A percentile compares a stretch with the other conserved stretches of the same genome.
Evolutionary conservation across 192 early-diverging fungal genomes (phyloP).

Genomic region (Gonapodya sp.): DNA sequence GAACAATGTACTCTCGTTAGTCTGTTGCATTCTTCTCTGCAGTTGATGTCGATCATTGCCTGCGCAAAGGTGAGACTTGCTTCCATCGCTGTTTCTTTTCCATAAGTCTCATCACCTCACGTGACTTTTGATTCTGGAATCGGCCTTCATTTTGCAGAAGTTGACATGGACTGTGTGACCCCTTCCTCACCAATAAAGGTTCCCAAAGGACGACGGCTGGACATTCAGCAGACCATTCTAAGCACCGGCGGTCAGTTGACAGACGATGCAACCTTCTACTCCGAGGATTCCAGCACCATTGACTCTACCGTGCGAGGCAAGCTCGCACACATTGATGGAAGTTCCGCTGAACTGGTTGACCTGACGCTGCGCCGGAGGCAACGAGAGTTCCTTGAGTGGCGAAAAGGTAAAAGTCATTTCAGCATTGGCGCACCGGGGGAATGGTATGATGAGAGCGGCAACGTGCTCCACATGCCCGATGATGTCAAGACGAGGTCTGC

Average conservation of each 20-base stretch:
- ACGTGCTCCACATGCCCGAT: neutral
- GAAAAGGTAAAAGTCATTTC: neutral
- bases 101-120: no score
- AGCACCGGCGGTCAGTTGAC: neutral
- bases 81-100: no score
- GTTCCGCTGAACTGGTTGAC: neutral
- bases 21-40: slow-evolving; percentile 89
- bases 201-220: neutral
- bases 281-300: neutral
- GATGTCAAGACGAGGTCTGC: neutral
- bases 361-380: neutral
- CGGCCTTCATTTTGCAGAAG: slow-evolving; percentile 34
- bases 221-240: neutral
- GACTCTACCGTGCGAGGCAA: neutral
- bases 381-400: neutral
- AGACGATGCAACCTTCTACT: neutral
- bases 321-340: neutral
- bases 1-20: slow-evolving; percentile 19
- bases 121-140: neutral
- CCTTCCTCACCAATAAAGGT: slow-evolving; percentile 49
- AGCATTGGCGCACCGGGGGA: neutral
- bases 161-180: slow-evolving; percentile 74
- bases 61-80: slow-evolving; percentile 66
- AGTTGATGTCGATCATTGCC: slow-evolving; percentile 82
- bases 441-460: neutral